phyloP scores from a whole-genome alignment of 2,329 filamentous ascomycete species.

The Cladosporium halotolerans region DNA sequence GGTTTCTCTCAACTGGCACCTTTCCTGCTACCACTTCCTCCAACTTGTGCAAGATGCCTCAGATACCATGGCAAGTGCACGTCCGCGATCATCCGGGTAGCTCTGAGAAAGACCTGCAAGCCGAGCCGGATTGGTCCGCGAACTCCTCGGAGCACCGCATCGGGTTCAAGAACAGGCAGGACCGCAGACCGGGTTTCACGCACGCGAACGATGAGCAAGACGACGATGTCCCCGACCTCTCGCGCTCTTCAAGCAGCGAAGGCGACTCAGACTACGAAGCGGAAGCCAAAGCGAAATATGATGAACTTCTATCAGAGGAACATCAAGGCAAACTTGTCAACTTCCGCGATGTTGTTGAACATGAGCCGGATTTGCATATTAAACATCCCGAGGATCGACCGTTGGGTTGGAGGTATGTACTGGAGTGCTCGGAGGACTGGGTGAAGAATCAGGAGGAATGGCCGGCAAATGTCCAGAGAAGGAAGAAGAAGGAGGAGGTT shows the following conservation, averaged over 20 bases:
- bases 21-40: too few species aligned
- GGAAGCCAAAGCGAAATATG: conserved; percentile 22
- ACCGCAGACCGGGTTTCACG: conserved; percentile 36
- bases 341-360: conserved; percentile 33
- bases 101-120: conserved; percentile 33
- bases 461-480: conserved; percentile 42
- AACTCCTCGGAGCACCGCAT: conserved; percentile 34
- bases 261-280: conserved; percentile 14
- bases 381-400: conserved; percentile 39
- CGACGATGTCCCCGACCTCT: conserved; percentile 1
- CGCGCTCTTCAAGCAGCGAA: not conserved
- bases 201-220: conserved; percentile 18
- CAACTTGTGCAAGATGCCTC: conserved; percentile 20
- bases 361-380: conserved; percentile 37
- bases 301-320: conserved; percentile 24
- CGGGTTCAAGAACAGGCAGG: conserved; percentile 34
- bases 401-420: conserved; percentile 45
- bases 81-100: conserved; percentile 36
- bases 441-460: conserved; percentile 45
- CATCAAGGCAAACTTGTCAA: conserved; percentile 32
- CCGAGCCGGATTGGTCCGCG: conserved; percentile 39
- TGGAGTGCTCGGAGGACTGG: conserved; percentile 44
- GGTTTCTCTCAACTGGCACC: too few species aligned
- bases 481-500: conserved; percentile 28
- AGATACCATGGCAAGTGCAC: conserved; percentile 25